Base-by-base conservation (phyloP, 2,329 filamentous ascomycete genomes). In the Exophiala sp. region DNA sequence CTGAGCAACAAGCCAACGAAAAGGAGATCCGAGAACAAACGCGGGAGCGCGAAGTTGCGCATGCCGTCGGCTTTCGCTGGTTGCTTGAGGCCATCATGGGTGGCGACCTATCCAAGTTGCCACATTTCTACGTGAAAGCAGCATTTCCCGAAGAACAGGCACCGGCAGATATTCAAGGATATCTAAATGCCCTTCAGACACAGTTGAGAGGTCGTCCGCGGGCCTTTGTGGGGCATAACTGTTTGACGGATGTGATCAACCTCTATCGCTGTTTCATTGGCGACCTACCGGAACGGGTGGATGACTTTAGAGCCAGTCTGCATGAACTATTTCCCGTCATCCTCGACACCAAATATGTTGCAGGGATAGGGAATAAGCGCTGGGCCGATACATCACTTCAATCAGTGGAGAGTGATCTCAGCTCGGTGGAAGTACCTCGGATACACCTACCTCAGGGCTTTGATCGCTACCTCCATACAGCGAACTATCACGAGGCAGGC, bases 301-400 rank as follows among this genome's bases (percentile, higher is more conserved):
- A 78, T 42, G 78, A 78, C 21, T 85, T 85, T 62, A 70, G 75
- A 53, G 57, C 66, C 4, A 68, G 69, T 32, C 71, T 83, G 1
- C 78, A 83, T 54, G 65, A 72, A 9, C 62, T 81, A 2, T 85
- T 84, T 60, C 83, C 83, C 0, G 62, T 75, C 3, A 71, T 86
- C 12, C 71, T 85, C 14, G 83, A 86, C 59, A 85, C 83, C 0
- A 86, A 86, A 62, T 85, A 83, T 60, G 72, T 86, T 62, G 80
- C 80, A 3, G 84, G 82, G 1, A 55, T 63, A 21, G 55, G 52
- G 34, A 60, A 45, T 40, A 60, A 59, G 42, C 42, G 51, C 11
- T 59, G 59, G 54, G 69, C 61, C 32, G 60, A 62, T 3, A 77
- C 76, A 0, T 75, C 75, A 1, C 68, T 82, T 1, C 72, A 79